Conservation (phyloP, 345 rosid species). For the Angophora floribunda region DNA sequence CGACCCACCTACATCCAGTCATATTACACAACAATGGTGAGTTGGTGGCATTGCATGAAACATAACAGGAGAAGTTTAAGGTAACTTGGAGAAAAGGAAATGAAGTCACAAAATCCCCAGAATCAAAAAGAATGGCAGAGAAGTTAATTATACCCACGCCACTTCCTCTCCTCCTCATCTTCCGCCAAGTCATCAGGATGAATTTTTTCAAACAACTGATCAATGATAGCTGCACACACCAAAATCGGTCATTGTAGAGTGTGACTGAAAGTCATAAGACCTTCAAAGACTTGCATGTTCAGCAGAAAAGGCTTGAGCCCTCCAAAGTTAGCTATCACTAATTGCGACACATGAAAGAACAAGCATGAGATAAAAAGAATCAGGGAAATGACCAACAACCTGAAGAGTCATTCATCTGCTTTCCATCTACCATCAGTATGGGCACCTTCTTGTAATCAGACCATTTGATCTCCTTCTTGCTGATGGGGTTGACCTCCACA, state of each 20-base stretch:
- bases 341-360: neutral
- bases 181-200: slow-evolving; percentile 33
- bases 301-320: neutral
- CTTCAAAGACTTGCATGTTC: neutral
- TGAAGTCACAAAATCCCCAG: neutral
- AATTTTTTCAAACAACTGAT: slow-evolving; percentile 47
- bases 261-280: neutral
- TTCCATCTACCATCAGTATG: slow-evolving; percentile 67
- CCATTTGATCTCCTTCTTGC: slow-evolving; percentile 92
- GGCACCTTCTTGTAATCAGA: slow-evolving; percentile 96
- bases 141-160: slow-evolving; percentile 50
- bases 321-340: neutral
- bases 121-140: neutral
- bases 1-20: slow-evolving; percentile 70
- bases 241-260: neutral
- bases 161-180: slow-evolving; percentile 66
- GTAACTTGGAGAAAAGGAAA: neutral
- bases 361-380: neutral
- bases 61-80: neutral
- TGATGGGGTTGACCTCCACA: slow-evolving; percentile 89
- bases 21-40: neutral
- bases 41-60: neutral
- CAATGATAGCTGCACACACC: slow-evolving; percentile 52
- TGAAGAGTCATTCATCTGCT: slow-evolving; percentile 87
- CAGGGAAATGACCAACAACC: slow-evolving; percentile 23